phyloP scores from a whole-genome alignment of 2,329 filamentous ascomycete genomes.

The Apiospora hydei region DNA sequence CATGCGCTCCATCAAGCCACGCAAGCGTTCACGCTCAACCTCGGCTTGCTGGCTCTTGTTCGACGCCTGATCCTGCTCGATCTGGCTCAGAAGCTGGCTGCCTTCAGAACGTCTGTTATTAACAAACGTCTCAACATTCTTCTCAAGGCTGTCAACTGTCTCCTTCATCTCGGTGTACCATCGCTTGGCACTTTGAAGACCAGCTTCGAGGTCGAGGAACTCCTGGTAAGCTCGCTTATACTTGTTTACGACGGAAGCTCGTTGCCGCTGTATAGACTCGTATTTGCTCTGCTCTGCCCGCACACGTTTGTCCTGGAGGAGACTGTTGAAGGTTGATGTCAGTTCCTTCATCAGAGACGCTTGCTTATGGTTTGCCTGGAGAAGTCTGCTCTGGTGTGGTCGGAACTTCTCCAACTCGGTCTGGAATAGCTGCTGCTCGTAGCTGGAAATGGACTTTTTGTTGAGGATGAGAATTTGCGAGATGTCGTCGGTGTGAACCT shows the following conservation, averaged over 20 bases:
- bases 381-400: slow-evolving; percentile 86
- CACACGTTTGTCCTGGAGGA: slow-evolving; percentile 93
- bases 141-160: slow-evolving; percentile 87
- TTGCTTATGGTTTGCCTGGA: slow-evolving; percentile 96
- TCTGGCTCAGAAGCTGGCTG: slow-evolving; percentile 85
- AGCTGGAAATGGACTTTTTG: slow-evolving; percentile 93
- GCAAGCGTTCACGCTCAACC: slow-evolving; percentile 83
- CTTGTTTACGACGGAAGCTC: slow-evolving; percentile 79
- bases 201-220: slow-evolving; percentile 87
- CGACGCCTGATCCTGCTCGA: slow-evolving; percentile 78
- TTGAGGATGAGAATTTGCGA: slow-evolving; percentile 97
- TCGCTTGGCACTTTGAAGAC: slow-evolving; percentile 84
- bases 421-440: slow-evolving; percentile 91
- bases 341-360: slow-evolving; percentile 93
- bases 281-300: slow-evolving; percentile 95
- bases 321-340: slow-evolving; percentile 82
- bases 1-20: slow-evolving; percentile 94
- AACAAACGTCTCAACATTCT: slow-evolving; percentile 97
- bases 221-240: slow-evolving; percentile 94
- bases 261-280: slow-evolving; percentile 83
- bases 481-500: slow-evolving; percentile 97
- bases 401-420: slow-evolving; percentile 97
- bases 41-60: slow-evolving; percentile 72
- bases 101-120: slow-evolving; percentile 93
- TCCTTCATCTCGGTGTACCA: slow-evolving; percentile 98